These are phyloP conservation scores for Borovskyia barvae DNA, from an alignment of 208 protist species.

Conservation along the genomic window DNA sequence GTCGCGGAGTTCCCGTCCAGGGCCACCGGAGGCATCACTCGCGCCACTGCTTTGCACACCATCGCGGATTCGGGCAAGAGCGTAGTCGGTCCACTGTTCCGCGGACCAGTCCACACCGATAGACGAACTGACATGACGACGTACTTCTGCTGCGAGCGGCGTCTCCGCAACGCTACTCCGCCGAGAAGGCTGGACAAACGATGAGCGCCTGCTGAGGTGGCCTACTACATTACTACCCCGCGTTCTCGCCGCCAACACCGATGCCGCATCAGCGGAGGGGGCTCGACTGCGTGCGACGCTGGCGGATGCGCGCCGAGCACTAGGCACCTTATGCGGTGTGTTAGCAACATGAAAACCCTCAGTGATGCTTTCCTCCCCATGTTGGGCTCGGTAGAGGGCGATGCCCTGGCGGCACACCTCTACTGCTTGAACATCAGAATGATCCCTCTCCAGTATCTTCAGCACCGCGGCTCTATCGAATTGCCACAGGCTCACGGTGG, in stretches of 20 bases:
- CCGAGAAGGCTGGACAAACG: background rate
- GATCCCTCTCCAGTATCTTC: conserved; percentile 38
- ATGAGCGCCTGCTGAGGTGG: background rate
- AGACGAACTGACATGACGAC: too few relatives aligned
- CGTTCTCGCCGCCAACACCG: background rate
- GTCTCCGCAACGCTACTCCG: background rate
- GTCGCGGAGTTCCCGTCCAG: conserved; percentile 34
- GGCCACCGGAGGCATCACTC: background rate
- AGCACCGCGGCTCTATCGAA: conserved; percentile 45
- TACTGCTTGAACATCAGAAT: conserved; percentile 58
- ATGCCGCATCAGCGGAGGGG: conserved; percentile 5
- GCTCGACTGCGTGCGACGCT: conserved; percentile 10
- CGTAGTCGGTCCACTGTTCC: conserved; percentile 25
- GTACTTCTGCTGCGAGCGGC: background rate
- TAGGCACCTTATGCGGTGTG: background rate
- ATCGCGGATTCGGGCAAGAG: conserved; percentile 19
- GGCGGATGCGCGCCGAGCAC: background rate
- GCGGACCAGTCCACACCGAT: conserved; percentile 1
- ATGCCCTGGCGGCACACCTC: conserved; percentile 83
- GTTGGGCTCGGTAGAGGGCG: conserved; percentile 61
- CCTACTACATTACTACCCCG: background rate
- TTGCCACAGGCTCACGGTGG: conserved; percentile 77
- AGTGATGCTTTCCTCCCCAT: conserved; percentile 52
- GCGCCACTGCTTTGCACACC: conserved; percentile 4
- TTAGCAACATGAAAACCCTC: conserved; percentile 30